Percentiles rank a stretch among this genome's conserved stretches.
Conservation (phyloP, 345 rosid genomes). For the Eucalyptus curtisii region DNA sequence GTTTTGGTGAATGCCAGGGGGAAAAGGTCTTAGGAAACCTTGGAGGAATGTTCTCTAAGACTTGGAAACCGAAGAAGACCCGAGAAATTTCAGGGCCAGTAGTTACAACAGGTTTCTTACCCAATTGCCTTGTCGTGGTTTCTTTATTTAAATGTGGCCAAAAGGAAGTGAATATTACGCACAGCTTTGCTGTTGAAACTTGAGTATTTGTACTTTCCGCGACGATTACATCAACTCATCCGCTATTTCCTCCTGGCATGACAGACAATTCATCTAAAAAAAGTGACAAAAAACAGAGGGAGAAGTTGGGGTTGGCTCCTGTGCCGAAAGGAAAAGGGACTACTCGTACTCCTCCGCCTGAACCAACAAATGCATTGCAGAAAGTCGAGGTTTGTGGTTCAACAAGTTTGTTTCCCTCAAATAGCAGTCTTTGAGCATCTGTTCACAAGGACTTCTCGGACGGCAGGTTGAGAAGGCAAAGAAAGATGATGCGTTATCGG, state of each 20-base stretch:
- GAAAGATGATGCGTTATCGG: conserved; percentile 83
- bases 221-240: not conserved
- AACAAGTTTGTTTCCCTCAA: not conserved
- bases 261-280: conserved; percentile 41
- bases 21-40: conserved; percentile 83
- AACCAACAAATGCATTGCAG: conserved; percentile 52
- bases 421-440: not conserved
- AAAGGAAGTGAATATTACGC: not conserved
- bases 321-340: conserved; percentile 28
- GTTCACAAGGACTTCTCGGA: not conserved
- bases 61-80: conserved; percentile 95
- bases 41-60: conserved; percentile 88
- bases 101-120: conserved; percentile 40
- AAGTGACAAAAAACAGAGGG: conserved; percentile 42
- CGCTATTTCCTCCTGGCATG: not conserved
- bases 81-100: conserved; percentile 56
- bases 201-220: not conserved
- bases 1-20: conserved; percentile 38
- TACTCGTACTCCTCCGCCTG: conserved; percentile 15
- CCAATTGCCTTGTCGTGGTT: not conserved
- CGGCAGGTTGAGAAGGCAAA: conserved; percentile 65
- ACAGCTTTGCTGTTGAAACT: not conserved
- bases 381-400: conserved; percentile 39
- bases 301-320: conserved; percentile 48
- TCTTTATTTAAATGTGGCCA: not conserved